Conservation (phyloP, 148 eudicot species). For the Rhododendron vialii region DNA sequence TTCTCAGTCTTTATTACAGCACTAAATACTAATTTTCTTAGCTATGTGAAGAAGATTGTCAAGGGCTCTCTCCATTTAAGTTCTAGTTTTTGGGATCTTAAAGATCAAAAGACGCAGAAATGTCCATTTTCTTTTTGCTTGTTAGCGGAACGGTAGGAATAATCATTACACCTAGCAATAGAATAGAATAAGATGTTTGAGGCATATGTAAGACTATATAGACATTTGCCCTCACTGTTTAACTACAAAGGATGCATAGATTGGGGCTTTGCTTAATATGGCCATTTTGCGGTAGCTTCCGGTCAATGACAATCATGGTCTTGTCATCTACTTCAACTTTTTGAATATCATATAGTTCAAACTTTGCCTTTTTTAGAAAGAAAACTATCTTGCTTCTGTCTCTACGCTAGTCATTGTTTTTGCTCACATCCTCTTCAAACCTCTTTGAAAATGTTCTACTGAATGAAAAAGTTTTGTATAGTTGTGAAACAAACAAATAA, state of each 20-base stretch:
- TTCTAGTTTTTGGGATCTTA: background rate
- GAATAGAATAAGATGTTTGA: background rate
- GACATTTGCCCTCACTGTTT: background rate
- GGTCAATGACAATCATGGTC: background rate
- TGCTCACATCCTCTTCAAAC: background rate
- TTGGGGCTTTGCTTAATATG: background rate
- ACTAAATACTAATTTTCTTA: background rate
- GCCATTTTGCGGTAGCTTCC: background rate
- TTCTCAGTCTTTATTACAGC: background rate
- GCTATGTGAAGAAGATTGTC: background rate
- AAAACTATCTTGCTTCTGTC: background rate
- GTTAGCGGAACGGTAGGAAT: background rate
- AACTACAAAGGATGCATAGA: background rate
- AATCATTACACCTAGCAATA: background rate
- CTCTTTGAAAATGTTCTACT: background rate
- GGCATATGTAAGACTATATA: background rate
- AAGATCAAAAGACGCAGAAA: background rate
- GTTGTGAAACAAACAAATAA: background rate
- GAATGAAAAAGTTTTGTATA: background rate
- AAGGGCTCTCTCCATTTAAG: background rate
- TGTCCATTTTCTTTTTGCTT: background rate
- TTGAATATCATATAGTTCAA: background rate
- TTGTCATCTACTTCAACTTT: background rate
- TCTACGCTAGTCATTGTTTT: background rate
- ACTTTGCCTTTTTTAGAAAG: background rate